phyloP scores from a whole-genome alignment of 2,329 filamentous ascomycete genomes.

The Alternaria atra region DNA sequence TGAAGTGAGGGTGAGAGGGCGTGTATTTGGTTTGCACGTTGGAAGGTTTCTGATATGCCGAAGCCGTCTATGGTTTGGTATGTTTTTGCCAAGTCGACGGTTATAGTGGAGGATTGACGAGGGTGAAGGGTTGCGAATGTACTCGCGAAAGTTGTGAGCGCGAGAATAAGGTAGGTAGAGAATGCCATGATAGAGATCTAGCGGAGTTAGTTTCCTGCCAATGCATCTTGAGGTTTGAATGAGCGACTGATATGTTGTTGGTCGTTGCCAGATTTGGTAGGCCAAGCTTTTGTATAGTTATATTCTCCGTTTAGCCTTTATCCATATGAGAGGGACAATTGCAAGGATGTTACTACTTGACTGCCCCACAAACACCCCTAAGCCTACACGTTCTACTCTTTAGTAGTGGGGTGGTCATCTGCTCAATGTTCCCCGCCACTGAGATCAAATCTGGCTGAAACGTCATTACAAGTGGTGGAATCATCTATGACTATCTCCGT shows the following conservation, averaged over 20 bases:
- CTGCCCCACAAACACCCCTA: not conserved
- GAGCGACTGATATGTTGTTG: not conserved
- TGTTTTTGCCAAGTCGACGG: constrained; percentile 55
- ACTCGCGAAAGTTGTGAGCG: constrained; percentile 8
- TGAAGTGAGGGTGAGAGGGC: constrained; percentile 51
- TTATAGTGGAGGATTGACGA: constrained; percentile 45
- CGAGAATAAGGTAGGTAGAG: constrained; percentile 12
- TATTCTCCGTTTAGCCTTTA: constrained; percentile 2
- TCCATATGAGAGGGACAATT: constrained; percentile 1
- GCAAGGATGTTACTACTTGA: not conserved
- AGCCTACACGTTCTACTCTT: not conserved
- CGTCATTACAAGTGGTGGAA: not conserved
- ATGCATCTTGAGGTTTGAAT: not conserved
- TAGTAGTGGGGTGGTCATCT: not conserved
- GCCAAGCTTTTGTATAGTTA: constrained; percentile 7
- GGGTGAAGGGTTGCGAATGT: not conserved
- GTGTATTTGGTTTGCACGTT: constrained; percentile 57
- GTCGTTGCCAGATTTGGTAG: not conserved
- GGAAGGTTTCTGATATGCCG: constrained; percentile 58
- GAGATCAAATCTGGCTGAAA: not conserved
- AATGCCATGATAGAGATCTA: constrained; percentile 13
- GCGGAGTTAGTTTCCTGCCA: no score
- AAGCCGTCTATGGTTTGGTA: constrained; percentile 60
- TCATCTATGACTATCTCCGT: not conserved
- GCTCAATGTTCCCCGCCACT: not conserved